These are phyloP conservation scores for Teratosphaeria zuluensis DNA, from an alignment of 2,329 filamentous ascomycete species.

Conservation along the genomic window DNA sequence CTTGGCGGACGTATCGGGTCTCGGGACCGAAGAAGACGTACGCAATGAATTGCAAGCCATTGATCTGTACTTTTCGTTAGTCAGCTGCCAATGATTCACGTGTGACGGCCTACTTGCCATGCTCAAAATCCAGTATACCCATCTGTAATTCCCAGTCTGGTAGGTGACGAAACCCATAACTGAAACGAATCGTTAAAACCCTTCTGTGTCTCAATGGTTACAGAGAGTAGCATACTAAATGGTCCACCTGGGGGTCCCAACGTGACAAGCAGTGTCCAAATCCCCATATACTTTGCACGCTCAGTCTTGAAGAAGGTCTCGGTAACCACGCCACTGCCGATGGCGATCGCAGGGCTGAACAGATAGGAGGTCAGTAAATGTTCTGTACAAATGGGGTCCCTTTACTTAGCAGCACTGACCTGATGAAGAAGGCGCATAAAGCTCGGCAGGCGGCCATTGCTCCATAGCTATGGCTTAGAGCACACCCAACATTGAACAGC, in stretches of 20 bases:
- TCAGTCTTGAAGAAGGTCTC: slow-evolving; percentile 50
- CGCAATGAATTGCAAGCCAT: slow-evolving; percentile 46
- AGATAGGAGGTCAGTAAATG: neutral
- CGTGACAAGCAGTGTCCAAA: slow-evolving; percentile 47
- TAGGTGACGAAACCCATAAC: slow-evolving; percentile 38
- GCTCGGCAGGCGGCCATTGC: slow-evolving; percentile 44
- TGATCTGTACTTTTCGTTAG: slow-evolving; percentile 33
- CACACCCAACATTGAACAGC: slow-evolving; percentile 46
- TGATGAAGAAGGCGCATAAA: slow-evolving; percentile 42
- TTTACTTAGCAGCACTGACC: neutral
- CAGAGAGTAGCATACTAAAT: slow-evolving; percentile 11
- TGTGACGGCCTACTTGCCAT: slow-evolving; percentile 32
- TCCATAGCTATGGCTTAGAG: slow-evolving; percentile 38
- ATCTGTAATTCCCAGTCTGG: slow-evolving; percentile 42
- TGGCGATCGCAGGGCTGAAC: slow-evolving; percentile 44
- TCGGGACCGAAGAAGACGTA: slow-evolving; percentile 49
- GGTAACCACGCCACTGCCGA: slow-evolving; percentile 48
- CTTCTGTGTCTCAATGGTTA: too few species aligned
- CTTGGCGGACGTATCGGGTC: slow-evolving; percentile 43
- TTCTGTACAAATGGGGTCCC: neutral
- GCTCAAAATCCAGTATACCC: slow-evolving; percentile 34
- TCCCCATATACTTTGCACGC: slow-evolving; percentile 45
- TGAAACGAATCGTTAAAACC: too few species aligned
- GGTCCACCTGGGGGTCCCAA: slow-evolving; percentile 38
- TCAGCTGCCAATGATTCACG: neutral